phyloP scores from a whole-genome alignment of 2,329 filamentous ascomycete genomes.

The Pseudonectria foliicola region DNA sequence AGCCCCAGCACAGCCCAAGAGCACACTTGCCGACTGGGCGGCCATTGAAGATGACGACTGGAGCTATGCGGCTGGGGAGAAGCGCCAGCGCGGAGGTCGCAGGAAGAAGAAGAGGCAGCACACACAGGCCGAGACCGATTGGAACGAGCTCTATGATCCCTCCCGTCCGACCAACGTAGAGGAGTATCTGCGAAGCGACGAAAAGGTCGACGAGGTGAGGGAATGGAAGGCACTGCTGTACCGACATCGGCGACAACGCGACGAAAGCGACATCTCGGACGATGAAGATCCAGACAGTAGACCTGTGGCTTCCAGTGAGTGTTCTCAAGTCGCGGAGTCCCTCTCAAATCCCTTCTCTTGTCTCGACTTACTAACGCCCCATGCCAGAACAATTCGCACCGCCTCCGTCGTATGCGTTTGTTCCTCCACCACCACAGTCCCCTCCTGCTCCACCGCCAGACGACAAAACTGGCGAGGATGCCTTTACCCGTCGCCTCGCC shows the following conservation, averaged over 20 bases:
- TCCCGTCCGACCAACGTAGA: conserved; percentile 75
- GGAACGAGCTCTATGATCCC: conserved; percentile 89
- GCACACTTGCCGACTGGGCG: conserved; percentile 73
- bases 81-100: conserved; percentile 68
- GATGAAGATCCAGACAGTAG: conserved; percentile 31
- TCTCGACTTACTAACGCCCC: conserved; percentile 12
- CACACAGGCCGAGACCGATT: conserved; percentile 59
- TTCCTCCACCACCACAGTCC: conserved; percentile 46
- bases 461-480: conserved; percentile 62
- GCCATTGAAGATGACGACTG: conserved; percentile 75
- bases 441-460: conserved; percentile 42
- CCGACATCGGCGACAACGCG: conserved; percentile 51
- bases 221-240: conserved; percentile 85
- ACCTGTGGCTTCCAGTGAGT: conserved; percentile 28
- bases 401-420: conserved; percentile 48
- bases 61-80: conserved; percentile 55
- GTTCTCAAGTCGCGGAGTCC: no score
- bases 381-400: conserved; percentile 52
- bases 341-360: neutral
- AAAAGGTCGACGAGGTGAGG: conserved; percentile 68
- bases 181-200: conserved; percentile 77
- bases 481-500: conserved; percentile 55
- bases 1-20: conserved; percentile 47
- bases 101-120: conserved; percentile 64
- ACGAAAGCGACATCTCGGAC: conserved; percentile 31